Evolutionary conservation across 2,329 filamentous ascomycete genomes (phyloP).

Genomic region (Calonectria hawksworthii): DNA sequence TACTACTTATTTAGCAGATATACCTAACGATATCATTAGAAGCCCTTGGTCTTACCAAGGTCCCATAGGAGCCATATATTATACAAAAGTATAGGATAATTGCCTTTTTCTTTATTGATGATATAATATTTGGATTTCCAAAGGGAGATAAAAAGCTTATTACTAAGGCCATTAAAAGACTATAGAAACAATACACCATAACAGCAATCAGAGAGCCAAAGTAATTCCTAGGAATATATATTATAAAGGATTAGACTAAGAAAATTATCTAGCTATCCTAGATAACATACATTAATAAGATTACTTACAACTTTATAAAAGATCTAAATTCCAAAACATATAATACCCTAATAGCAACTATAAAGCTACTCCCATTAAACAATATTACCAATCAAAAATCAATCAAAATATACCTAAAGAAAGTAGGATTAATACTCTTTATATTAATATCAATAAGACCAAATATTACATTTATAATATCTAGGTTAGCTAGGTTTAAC

Average conservation of each 20-base stretch:
- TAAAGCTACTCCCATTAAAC: background rate
- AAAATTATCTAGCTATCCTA: background rate
- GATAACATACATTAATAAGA: background rate
- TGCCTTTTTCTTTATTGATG: background rate
- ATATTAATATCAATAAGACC: background rate
- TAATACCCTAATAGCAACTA: background rate
- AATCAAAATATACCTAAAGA: background rate
- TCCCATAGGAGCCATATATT: background rate
- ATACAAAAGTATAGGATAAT: background rate
- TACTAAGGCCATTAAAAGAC: too few relatives aligned
- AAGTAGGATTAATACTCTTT: background rate
- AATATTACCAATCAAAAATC: background rate
- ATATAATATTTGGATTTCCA: background rate
- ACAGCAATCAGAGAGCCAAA: background rate
- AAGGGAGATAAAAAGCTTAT: too few relatives aligned
- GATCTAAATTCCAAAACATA: background rate
- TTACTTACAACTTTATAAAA: background rate
- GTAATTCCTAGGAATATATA: background rate
- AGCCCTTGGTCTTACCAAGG: too few relatives aligned
- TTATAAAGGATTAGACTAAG: background rate
- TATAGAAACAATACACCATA: background rate
- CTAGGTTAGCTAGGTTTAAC: background rate
- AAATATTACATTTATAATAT: background rate
- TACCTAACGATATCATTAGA: too few relatives aligned
- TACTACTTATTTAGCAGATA: background rate